Evolutionary conservation across 805 yeast genomes (phyloP).

Genomic region (Monosporozyma siamensis): DNA sequence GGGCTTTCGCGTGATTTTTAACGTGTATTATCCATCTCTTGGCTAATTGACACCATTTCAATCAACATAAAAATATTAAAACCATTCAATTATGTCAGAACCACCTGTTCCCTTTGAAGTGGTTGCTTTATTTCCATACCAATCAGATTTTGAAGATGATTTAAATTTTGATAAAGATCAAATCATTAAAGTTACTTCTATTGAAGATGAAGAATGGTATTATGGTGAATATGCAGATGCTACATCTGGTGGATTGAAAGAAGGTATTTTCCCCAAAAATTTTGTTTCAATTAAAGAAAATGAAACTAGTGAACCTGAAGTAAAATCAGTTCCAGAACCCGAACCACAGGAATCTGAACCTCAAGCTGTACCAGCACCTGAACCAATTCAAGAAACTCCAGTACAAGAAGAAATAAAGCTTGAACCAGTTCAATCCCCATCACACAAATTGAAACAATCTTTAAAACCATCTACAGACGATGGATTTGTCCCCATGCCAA

Average conservation of each 20-base stretch:
- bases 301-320: slow-evolving; percentile 2
- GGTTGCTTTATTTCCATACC: slow-evolving; percentile 57
- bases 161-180: slow-evolving; percentile 61
- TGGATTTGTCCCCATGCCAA: slow-evolving; percentile 12
- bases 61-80: too few relatives aligned
- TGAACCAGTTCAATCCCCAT: background rate
- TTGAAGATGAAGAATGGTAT: slow-evolving; percentile 92
- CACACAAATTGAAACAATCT: slow-evolving; percentile 1
- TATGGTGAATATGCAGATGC: slow-evolving; percentile 51
- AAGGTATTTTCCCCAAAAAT: slow-evolving; percentile 82
- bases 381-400: background rate
- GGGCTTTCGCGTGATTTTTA: background rate
- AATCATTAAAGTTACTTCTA: slow-evolving; percentile 59
- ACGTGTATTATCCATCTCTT: background rate
- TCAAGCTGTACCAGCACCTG: background rate
- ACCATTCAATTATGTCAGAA: slow-evolving; percentile 22
- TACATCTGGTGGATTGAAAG: slow-evolving; percentile 33
- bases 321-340: too few relatives aligned
- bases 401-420: background rate
- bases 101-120: slow-evolving; percentile 52
- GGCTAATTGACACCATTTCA: too few relatives aligned
- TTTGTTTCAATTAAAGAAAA: slow-evolving; percentile 45
- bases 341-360: background rate
- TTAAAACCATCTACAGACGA: slow-evolving; percentile 7
- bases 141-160: slow-evolving; percentile 74